Percentiles rank a stretch among this genome's conserved stretches.
Evolutionary conservation across 306 rosid species (phyloP).

Genomic region (Arachis hypogaea): DNA sequence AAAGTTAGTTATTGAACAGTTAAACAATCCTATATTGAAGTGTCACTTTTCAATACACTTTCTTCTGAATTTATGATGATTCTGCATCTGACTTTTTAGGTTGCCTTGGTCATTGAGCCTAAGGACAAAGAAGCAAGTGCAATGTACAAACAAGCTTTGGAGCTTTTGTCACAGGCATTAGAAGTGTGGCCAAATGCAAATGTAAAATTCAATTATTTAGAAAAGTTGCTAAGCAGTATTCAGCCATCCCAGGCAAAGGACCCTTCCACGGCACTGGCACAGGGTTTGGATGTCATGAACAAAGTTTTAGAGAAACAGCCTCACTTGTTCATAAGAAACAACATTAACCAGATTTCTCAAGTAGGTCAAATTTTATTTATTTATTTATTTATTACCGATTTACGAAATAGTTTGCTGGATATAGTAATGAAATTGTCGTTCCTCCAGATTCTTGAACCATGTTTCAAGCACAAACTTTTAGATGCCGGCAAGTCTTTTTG

Average conservation of each 20-base stretch:
- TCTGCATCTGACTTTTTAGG: constrained; percentile 53
- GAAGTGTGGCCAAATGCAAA: constrained; percentile 99
- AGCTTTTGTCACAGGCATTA: constrained; percentile 92
- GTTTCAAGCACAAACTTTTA: constrained; percentile 89
- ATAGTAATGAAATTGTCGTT: constrained; percentile 35
- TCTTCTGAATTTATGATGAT: constrained; percentile 11
- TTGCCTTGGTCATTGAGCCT: constrained; percentile 96
- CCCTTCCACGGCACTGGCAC: constrained; percentile 96
- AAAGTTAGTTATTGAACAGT: constrained; percentile 15
- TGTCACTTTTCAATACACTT: constrained; percentile 3
- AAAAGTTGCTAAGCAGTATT: constrained; percentile 93
- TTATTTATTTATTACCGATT: constrained; percentile 16
- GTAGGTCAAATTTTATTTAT: constrained; percentile 50
- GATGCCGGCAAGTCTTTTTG: constrained; percentile 97
- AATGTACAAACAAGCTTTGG: constrained; percentile 97
- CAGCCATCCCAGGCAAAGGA: constrained; percentile 99
- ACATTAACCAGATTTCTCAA: constrained; percentile 95
- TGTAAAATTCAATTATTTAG: constrained; percentile 92
- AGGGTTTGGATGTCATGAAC: constrained; percentile 99
- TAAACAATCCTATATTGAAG: constrained; percentile 25
- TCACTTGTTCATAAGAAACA: constrained; percentile 89
- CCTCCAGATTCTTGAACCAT: constrained; percentile 93
- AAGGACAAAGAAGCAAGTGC: constrained; percentile 96
- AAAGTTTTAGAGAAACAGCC: constrained; percentile 98
- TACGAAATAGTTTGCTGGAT: constrained; percentile 2